Evolutionary conservation across 371 early-diverging fungal genomes (phyloP).

Genomic region (Actinomucor elegans): DNA sequence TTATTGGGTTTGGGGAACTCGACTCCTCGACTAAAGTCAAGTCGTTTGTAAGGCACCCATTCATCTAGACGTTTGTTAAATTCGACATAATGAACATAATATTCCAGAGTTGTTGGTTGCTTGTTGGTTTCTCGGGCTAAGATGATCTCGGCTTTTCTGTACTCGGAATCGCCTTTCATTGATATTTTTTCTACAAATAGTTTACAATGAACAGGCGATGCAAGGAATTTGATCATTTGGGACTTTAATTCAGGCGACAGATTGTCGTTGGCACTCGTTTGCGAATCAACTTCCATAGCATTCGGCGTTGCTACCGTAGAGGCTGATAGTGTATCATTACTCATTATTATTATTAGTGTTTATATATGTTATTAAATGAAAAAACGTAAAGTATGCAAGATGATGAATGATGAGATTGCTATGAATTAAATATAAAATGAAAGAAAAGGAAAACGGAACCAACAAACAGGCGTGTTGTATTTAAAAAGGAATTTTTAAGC

Average conservation of each 20-base stretch:
- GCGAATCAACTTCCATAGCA: not conserved
- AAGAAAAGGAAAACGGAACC: too few relatives aligned
- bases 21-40: conserved; percentile 74
- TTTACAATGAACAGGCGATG: conserved; percentile 60
- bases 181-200: conserved; percentile 71
- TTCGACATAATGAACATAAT: conserved; percentile 98
- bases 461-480: too few relatives aligned
- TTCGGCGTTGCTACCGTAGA: not conserved
- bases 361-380: too few relatives aligned
- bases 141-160: conserved; percentile 91
- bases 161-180: conserved; percentile 52
- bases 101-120: conserved; percentile 58
- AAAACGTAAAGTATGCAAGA: too few relatives aligned
- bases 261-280: not conserved
- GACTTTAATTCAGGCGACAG: not conserved
- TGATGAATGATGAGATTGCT: too few relatives aligned
- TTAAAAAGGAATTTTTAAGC: too few relatives aligned
- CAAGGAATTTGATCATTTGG: conserved; percentile 27
- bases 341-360: not conserved
- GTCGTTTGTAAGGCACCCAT: conserved; percentile 84
- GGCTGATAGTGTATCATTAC: not conserved
- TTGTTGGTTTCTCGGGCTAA: conserved; percentile 68
- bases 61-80: conserved; percentile 99
- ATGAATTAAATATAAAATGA: too few relatives aligned
- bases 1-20: conserved; percentile 74